Evolutionary conservation across 306 rosid species (phyloP), one percentile per base, ranked within the genome.

Genomic region (Senna siamea): DNA sequence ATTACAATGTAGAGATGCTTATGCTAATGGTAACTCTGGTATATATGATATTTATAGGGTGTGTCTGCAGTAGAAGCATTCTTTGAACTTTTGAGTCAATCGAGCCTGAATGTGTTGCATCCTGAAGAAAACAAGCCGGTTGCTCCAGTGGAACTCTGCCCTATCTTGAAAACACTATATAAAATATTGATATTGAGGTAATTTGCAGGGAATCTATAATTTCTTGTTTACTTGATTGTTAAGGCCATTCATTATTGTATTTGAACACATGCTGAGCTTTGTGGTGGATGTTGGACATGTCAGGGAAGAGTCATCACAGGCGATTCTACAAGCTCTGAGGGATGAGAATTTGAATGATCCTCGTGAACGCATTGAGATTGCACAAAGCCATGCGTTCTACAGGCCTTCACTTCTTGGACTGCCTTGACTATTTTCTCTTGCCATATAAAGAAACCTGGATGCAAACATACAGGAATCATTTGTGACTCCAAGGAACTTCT

Each of bases 101-200:
- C 98, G 0, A 89, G 97, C 87, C 76, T 93, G 61, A 93, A 86
- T 70, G 93, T 93, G 11, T 57, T 83, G 74, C 98, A 93, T 81
- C 98, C 98, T 35, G 97, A 89, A 70, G 96, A 83, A 76, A 89
- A 93, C 44, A 93, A 89, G 77, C 96, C 76, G 6, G 98, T 93
- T 50, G 97, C 98, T 69, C 97, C 98, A 17, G 97, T 87, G 22
- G 92, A 93, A 78, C 92, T 93, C 28, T 93, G 97, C 83, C 98
- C 98, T 28, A 90, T 93, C 81, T 86, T 93, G 79, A 93, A 89
- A 96, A 91, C 88, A 44, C 86, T 93, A 0, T 87, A 93, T 78
- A 91, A 89, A 78, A 91, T 91, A 78, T 78, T 93, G 76, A 89
- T 93, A 56, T 85, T 76, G 7, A 88, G 98, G 98, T 91, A 78